These are phyloP conservation scores for Colletotrichum echinochloae DNA, from an alignment of 2,329 filamentous ascomycete species.

Conservation along the genomic window DNA sequence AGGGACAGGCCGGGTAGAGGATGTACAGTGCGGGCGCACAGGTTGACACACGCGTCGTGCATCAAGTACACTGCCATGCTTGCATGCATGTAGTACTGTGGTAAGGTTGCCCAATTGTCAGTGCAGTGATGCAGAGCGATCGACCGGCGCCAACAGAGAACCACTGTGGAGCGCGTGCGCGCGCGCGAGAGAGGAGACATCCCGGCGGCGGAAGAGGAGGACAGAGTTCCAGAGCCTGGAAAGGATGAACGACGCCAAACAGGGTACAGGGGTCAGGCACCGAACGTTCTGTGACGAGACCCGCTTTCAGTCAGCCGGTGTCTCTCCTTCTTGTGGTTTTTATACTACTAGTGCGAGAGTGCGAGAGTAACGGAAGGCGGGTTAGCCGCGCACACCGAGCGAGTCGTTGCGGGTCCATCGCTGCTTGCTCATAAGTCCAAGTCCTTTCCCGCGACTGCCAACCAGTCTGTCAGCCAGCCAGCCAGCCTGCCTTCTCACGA, in stretches of 20 bases:
- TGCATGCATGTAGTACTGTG: neutral
- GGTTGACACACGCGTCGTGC: neutral
- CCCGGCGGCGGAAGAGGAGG: too few species aligned
- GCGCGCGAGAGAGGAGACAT: neutral
- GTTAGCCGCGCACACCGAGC: constrained; percentile 2
- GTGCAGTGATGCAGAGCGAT: constrained; percentile 16
- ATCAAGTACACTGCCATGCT: neutral
- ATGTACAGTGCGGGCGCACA: constrained; percentile 22
- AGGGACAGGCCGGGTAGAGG: constrained; percentile 9
- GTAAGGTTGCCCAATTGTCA: neutral
- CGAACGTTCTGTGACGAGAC: neutral
- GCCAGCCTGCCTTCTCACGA: neutral
- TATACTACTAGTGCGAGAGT: neutral
- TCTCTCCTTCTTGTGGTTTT: neutral
- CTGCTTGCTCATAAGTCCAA: neutral
- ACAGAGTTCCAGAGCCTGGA: neutral
- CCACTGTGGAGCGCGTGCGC: neutral
- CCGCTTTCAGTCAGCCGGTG: constrained; percentile 10
- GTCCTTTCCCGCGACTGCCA: neutral
- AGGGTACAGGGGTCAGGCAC: neutral
- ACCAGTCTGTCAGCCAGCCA: too few species aligned
- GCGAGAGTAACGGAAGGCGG: neutral
- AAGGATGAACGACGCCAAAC: constrained; percentile 11
- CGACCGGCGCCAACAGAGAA: constrained; percentile 9
- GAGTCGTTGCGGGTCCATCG: neutral